Conservation (phyloP, 352 stramenopile species). For the Phytophthora brassicae region DNA sequence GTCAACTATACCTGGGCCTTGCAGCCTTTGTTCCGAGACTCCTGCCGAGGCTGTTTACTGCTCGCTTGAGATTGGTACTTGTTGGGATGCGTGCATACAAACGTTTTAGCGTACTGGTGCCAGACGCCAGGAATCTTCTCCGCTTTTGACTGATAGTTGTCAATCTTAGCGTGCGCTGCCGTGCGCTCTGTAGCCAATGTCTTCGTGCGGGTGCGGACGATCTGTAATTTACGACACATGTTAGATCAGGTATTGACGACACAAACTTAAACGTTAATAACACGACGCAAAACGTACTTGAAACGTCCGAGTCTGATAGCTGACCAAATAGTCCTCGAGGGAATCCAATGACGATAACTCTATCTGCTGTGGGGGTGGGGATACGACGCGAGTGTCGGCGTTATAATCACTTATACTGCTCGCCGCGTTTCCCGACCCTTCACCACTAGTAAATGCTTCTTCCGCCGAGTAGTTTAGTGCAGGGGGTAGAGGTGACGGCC, state of each 20-base stretch:
- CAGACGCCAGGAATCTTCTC: background rate
- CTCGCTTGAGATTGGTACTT: conserved; percentile 4
- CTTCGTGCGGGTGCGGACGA: conserved; percentile 18
- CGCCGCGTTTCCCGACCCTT: background rate
- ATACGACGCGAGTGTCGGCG: background rate
- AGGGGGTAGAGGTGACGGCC: background rate
- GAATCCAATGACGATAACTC: background rate
- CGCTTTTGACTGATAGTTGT: background rate
- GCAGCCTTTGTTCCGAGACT: background rate
- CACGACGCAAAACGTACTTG: background rate
- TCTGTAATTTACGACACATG: too few species aligned
- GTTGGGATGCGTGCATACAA: background rate
- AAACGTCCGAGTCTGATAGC: background rate
- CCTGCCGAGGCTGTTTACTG: background rate
- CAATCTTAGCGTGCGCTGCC: background rate
- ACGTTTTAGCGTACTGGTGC: conserved; percentile 4
- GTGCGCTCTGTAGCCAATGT: background rate
- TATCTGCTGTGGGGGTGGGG: background rate
- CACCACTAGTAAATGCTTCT: background rate
- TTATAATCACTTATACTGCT: background rate
- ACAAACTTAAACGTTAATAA: too few species aligned
- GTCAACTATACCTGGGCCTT: conserved; percentile 2
- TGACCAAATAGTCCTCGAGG: background rate
- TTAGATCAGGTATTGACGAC: too few species aligned
- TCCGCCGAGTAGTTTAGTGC: background rate